Conservation (phyloP, 345 rosid species). For the Eucalyptus erythrocorys region DNA sequence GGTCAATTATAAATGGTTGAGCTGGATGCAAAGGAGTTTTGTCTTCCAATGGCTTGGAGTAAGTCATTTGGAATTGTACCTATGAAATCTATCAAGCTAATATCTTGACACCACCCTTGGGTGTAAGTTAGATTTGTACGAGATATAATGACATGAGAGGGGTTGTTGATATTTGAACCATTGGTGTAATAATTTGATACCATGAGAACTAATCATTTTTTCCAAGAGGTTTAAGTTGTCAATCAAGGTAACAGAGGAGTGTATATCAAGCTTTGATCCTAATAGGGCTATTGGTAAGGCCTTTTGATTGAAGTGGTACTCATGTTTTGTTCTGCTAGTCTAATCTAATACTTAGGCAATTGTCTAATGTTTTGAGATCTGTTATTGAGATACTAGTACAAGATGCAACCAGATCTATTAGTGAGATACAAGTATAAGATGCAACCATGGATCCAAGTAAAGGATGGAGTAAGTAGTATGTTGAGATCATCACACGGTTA, state of each 20-base stretch:
- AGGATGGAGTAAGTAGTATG: not conserved
- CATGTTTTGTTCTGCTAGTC: not conserved
- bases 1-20: not conserved
- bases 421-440: not conserved
- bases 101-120: not conserved
- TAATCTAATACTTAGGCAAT: not conserved
- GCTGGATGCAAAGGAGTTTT: not conserved
- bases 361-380: not conserved
- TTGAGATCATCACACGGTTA: not conserved
- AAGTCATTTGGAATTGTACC: not conserved
- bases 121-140: not conserved
- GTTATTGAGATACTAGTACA: not conserved
- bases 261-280: not conserved
- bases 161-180: not conserved
- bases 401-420: not conserved
- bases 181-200: not conserved
- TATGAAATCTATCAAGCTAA: not conserved
- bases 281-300: not conserved
- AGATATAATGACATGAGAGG: not conserved
- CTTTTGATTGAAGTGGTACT: not conserved
- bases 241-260: not conserved
- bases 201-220: not conserved
- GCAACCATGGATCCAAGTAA: not conserved
- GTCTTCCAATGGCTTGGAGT: not conserved
- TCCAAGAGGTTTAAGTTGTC: not conserved